These are phyloP conservation scores for Coemansia sp. DNA, from an alignment of 192 early-diverging fungal genomes.

Conservation along the genomic window DNA sequence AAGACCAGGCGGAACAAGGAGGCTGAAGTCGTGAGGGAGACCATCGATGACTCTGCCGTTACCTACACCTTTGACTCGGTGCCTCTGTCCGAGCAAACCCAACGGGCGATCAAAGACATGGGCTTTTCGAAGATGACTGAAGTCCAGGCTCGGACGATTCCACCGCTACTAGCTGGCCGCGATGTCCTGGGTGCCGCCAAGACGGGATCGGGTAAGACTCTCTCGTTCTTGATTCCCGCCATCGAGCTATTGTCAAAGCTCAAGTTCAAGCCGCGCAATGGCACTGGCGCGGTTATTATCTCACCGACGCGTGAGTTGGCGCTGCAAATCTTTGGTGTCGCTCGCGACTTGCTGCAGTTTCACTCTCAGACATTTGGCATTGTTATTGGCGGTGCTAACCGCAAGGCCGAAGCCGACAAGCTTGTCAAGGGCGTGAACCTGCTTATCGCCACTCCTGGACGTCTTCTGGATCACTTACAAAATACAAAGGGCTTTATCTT, in stretches of 20 bases:
- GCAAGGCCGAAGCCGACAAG: slow-evolving; percentile 95
- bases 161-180: slow-evolving; percentile 90
- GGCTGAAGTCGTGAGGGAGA: slow-evolving; percentile 2
- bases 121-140: slow-evolving; percentile 95
- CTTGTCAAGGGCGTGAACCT: slow-evolving; percentile 95
- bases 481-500: slow-evolving; percentile 95
- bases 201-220: slow-evolving; percentile 95
- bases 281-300: slow-evolving; percentile 92
- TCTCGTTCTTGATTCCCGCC: slow-evolving; percentile 94
- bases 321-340: slow-evolving; percentile 97
- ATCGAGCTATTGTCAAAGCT: slow-evolving; percentile 85
- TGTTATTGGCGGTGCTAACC: slow-evolving; percentile 97
- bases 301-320: slow-evolving; percentile 98
- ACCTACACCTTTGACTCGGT: slow-evolving; percentile 71
- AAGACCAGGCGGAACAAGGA: slow-evolving; percentile 8
- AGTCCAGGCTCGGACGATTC: slow-evolving; percentile 94
- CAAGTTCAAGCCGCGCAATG: slow-evolving; percentile 96
- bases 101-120: slow-evolving; percentile 84
- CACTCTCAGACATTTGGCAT: slow-evolving; percentile 98
- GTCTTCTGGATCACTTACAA: slow-evolving; percentile 97
- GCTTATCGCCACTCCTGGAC: slow-evolving; percentile 92
- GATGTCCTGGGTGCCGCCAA: slow-evolving; percentile 99
- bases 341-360: slow-evolving; percentile 89
- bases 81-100: slow-evolving; percentile 75
- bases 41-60: slow-evolving; percentile 2